phyloP scores from a whole-genome alignment of 768 basidiomycete genomes.

The Mycena olivaceomarginata region DNA sequence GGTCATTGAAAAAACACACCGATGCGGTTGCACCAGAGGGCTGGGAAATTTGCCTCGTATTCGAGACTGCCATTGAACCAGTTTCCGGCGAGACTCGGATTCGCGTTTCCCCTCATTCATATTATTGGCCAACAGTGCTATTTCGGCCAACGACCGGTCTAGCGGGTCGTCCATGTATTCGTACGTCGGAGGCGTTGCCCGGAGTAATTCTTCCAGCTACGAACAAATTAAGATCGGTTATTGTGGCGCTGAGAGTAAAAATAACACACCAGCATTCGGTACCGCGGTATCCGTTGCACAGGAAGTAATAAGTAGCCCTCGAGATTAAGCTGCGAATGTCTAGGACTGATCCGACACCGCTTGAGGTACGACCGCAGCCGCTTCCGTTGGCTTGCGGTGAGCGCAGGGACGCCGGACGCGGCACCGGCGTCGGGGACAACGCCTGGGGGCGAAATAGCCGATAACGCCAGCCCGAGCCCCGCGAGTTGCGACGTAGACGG shows the following conservation, averaged over 20 bases:
- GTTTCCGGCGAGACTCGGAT: constrained; percentile 91
- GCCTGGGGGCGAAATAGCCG: constrained; percentile 68
- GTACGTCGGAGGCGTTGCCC: constrained; percentile 88
- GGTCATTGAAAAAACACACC: constrained; percentile 66
- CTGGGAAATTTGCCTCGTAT: constrained; percentile 96
- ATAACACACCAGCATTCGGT: constrained; percentile 89
- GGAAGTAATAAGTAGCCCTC: constrained; percentile 96
- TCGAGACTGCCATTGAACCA: constrained; percentile 93
- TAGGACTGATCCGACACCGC: constrained; percentile 91
- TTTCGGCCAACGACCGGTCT: constrained; percentile 90
- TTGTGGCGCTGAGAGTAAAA: not conserved
- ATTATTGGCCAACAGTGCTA: constrained; percentile 90
- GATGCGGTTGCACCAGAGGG: constrained; percentile 98
- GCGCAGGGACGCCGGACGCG: constrained; percentile 67
- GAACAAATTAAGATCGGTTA: constrained; percentile 38
- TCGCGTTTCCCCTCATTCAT: constrained; percentile 99
- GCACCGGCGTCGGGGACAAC: constrained; percentile 60
- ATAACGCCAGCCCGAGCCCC: constrained; percentile 75
- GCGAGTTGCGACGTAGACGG: constrained; percentile 79
- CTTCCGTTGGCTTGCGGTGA: constrained; percentile 89
- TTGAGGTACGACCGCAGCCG: constrained; percentile 94
- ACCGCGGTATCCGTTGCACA: constrained; percentile 98
- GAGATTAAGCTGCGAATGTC: constrained; percentile 94
- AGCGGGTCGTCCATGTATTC: constrained; percentile 89
- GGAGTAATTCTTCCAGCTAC: constrained; percentile 90